Evolutionary conservation across 352 stramenopile genomes (phyloP), one percentile per base, ranked within the genome.

Genomic region (Phytophthora nicotianae): DNA sequence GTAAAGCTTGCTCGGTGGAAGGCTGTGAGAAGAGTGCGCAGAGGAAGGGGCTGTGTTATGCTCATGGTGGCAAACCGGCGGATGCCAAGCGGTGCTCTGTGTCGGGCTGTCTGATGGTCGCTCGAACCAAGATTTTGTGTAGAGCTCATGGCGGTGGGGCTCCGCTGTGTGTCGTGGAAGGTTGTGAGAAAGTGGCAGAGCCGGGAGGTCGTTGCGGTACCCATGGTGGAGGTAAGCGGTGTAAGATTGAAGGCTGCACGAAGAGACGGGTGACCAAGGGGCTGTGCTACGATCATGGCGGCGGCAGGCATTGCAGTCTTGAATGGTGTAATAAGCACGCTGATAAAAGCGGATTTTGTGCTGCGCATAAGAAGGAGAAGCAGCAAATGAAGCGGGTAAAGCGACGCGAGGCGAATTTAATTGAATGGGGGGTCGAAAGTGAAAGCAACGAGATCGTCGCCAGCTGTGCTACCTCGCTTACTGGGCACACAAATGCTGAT

Each of bases 211-310:
- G 49, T 16, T 70, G 62, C 16, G 48, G 53, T 7, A 38, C 47
- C 11, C 62, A 70, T 50, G 62, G 62, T 19, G 62, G 62, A 26
- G 50, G 49, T 17, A 70, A 70, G 19, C 48, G 48, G 8, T 70
- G 62, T 35, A 58, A 58, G 19, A 37, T 51, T 9, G 54, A 66
- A 11, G 62, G 62, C 37, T 70, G 62, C 32, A 50, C 20, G 3
- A 66, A 66, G 56, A 58, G 56, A 50, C 35, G 55, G 3, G 16
- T 32, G 41, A 26, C 56, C 5, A 64, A 45, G 24, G 56, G 62
- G 11, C 35, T 54, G n/a, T 70, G 62, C 38, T 40, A 33, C 14
- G 26, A 48, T 20, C 62, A 70, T 40, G 49, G 62, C 11, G 62
- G 62, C 2, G 56, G 62, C 4, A 62, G 11, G 26, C 56, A 43